Percentiles rank a stretch among this genome's conserved stretches.
Evolutionary conservation across 2,329 filamentous ascomycete species (phyloP).

Genomic region (Aureobasidium uvarum): DNA sequence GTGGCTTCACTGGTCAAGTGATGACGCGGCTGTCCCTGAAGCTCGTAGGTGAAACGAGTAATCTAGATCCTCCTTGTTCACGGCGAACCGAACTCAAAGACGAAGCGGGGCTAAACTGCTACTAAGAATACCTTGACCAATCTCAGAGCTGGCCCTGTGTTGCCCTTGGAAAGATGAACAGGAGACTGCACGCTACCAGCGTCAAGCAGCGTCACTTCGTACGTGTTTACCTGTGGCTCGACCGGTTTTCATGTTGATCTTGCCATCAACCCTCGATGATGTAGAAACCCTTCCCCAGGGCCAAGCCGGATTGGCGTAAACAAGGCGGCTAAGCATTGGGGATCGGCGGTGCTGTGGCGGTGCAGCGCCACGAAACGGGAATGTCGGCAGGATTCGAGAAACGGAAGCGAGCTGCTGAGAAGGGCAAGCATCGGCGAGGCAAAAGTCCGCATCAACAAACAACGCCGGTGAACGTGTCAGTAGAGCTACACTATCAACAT

Average conservation of each 20-base stretch:
- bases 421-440: background rate
- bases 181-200: background rate
- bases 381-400: background rate
- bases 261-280: background rate
- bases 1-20: slow-evolving; percentile 11
- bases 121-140: slow-evolving; percentile 16
- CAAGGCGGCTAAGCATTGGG: background rate
- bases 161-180: background rate
- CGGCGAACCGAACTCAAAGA: background rate
- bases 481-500: background rate
- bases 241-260: background rate
- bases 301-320: slow-evolving; percentile 5
- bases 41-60: slow-evolving; percentile 16
- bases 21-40: slow-evolving; percentile 22
- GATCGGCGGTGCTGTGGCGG: slow-evolving; percentile 1
- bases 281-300: background rate
- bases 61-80: background rate
- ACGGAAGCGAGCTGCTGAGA: slow-evolving; percentile 6
- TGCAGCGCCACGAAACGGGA: background rate
- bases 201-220: background rate
- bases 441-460: background rate
- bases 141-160: background rate
- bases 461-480: background rate
- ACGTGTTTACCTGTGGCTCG: background rate
- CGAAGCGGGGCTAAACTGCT: slow-evolving; percentile 12